Evolutionary conservation across 257 asterid genomes (phyloP).

Genomic region (Cinchona pubescens): DNA sequence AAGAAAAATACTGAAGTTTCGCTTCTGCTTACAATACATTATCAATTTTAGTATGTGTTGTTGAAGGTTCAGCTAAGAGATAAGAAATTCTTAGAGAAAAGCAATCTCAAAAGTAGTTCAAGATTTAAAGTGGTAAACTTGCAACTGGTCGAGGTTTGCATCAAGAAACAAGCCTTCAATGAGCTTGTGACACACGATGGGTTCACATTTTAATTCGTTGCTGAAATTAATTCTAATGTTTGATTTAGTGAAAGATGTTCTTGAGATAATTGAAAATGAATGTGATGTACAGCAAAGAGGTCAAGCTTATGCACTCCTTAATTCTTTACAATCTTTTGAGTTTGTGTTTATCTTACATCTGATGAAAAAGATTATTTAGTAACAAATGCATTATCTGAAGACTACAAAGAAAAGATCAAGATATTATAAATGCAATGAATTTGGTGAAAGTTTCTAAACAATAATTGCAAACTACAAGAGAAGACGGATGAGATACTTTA

Average conservation of each 20-base stretch:
- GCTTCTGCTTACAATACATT: background rate
- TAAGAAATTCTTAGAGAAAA: background rate
- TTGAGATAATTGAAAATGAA: too few relatives aligned
- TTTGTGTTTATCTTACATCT: too few relatives aligned
- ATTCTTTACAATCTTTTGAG: too few relatives aligned
- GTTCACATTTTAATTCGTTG: background rate
- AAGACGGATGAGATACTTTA: background rate
- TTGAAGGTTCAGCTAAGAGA: background rate
- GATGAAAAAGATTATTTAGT: too few relatives aligned
- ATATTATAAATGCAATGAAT: too few relatives aligned
- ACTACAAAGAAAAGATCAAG: too few relatives aligned
- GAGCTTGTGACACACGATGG: slow-evolving; percentile 4
- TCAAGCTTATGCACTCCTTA: too few relatives aligned
- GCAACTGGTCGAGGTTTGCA: background rate
- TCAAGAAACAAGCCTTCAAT: slow-evolving; percentile 2
- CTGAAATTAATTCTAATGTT: too few relatives aligned
- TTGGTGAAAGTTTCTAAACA: background rate
- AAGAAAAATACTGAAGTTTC: too few relatives aligned
- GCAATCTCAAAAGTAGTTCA: background rate
- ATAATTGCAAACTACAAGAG: background rate
- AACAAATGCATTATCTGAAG: too few relatives aligned
- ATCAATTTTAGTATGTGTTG: background rate
- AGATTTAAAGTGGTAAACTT: background rate
- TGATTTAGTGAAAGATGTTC: too few relatives aligned
- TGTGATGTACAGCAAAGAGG: too few relatives aligned